A percentile compares a stretch with the other conserved stretches of the same genome.
phyloP scores from a whole-genome alignment of 225 moss, liverwort and hornwort species.

The Bryoerythrophyllum caledonicum region DNA sequence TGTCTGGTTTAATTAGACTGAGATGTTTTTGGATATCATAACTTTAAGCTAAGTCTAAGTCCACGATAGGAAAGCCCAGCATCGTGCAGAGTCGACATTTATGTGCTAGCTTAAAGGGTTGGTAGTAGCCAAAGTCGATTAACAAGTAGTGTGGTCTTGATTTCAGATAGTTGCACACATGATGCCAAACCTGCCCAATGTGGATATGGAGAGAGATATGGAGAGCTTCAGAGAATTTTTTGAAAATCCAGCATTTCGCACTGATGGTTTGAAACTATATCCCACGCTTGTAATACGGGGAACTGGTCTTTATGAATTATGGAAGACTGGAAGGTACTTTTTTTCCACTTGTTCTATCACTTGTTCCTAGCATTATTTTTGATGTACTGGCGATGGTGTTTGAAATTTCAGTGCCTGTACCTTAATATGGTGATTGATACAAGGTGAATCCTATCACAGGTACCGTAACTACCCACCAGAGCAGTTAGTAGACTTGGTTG shows the following conservation, averaged over 20 bases:
- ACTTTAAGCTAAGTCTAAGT: conserved; percentile 7
- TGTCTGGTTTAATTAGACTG: background rate
- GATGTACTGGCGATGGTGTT: background rate
- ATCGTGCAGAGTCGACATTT: background rate
- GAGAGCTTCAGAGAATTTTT: conserved; percentile 99
- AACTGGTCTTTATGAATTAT: conserved; percentile 97
- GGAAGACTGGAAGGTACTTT: conserved; percentile 95
- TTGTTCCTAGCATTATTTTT: background rate
- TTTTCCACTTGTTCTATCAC: background rate
- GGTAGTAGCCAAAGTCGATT: background rate
- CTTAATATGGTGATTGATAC: background rate
- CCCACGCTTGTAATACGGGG: conserved; percentile 98
- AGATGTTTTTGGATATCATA: background rate
- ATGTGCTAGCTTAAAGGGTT: background rate
- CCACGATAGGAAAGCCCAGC: background rate
- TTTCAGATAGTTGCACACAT: conserved; percentile 95
- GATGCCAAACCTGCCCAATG: conserved; percentile 99
- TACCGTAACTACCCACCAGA: conserved; percentile 96
- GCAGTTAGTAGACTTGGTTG: conserved; percentile 91
- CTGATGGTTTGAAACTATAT: conserved; percentile 95
- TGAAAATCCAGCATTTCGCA: conserved; percentile 91
- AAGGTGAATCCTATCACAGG: conserved; percentile 35
- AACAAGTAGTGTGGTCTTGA: conserved; percentile 20
- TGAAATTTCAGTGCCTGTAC: background rate
- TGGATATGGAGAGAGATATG: conserved; percentile 97